Conservation (phyloP, 805 yeast genomes). For the Wickerhamiella cacticola region DNA sequence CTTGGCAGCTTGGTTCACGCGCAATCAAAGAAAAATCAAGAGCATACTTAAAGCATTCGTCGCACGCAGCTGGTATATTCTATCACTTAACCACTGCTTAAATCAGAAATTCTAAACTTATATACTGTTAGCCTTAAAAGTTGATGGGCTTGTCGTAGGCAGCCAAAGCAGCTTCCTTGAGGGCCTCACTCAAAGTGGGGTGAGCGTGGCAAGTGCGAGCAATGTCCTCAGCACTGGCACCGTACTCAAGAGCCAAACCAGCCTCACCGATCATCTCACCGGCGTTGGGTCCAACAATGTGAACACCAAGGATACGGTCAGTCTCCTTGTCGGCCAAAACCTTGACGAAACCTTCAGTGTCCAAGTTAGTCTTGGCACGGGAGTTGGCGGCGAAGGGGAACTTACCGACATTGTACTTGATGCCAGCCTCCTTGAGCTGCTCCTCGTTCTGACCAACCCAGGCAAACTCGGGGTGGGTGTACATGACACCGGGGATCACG, state of each 20-base stretch:
- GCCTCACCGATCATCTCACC: constrained; percentile 99
- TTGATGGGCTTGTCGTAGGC: constrained; percentile 86
- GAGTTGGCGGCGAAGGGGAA: constrained; percentile 99
- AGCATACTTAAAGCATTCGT: too few relatives aligned
- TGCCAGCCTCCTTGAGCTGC: constrained; percentile 85
- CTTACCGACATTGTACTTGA: constrained; percentile 86
- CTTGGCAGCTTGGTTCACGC: too few relatives aligned
- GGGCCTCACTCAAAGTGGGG: constrained; percentile 95
- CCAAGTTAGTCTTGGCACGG: constrained; percentile 96
- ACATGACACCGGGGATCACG: constrained; percentile 97
- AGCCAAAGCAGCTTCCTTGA: constrained; percentile 94
- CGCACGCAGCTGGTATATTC: too few relatives aligned
- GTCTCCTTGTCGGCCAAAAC: constrained; percentile 93
- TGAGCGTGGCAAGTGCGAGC: constrained; percentile 98
- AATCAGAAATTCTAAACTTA: neutral
- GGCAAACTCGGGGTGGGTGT: constrained; percentile 98
- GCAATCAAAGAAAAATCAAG: too few relatives aligned
- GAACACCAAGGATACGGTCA: constrained; percentile 90
- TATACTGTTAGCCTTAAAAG: constrained; percentile 35
- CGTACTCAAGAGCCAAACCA: constrained; percentile 94
- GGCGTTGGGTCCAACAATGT: constrained; percentile 95
- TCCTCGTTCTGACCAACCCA: constrained; percentile 98
- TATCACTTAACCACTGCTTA: neutral
- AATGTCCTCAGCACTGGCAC: constrained; percentile 95
- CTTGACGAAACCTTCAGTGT: constrained; percentile 96